Conservation (phyloP, 78 protist species). For the Protostelium mycophagum region DNA sequence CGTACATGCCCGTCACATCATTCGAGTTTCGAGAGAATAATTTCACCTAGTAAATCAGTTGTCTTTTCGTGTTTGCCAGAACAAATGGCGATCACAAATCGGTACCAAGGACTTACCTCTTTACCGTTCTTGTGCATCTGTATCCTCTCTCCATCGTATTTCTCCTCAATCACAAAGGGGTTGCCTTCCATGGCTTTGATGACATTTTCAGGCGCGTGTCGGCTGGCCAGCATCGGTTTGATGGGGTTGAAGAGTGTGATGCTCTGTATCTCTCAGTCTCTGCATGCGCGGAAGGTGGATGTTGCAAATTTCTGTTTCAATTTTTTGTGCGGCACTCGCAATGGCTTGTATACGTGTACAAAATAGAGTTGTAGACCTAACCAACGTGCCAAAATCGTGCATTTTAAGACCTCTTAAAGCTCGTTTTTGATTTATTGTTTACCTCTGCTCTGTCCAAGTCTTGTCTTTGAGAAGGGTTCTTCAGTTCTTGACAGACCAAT, state of each 20-base stretch:
- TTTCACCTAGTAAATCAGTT: conserved; percentile 11
- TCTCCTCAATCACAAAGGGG: conserved; percentile 50
- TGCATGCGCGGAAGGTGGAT: background rate
- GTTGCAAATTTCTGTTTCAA: background rate
- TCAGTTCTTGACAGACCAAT: conserved; percentile 25
- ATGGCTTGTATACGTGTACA: too few relatives aligned
- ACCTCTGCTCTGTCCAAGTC: background rate
- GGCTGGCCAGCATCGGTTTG: conserved; percentile 86
- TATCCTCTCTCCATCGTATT: conserved; percentile 87
- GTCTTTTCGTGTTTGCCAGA: too few relatives aligned
- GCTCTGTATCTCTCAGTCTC: background rate
- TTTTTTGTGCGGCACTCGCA: conserved; percentile 9
- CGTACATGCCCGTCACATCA: conserved; percentile 63
- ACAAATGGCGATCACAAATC: background rate
- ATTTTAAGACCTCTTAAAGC: too few relatives aligned
- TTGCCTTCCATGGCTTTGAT: background rate
- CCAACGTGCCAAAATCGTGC: too few relatives aligned
- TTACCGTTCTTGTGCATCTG: conserved; percentile 61
- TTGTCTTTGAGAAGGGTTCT: background rate
- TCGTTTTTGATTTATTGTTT: background rate
- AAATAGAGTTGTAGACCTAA: too few relatives aligned
- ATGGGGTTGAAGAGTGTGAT: conserved; percentile 60
- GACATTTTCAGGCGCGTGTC: conserved; percentile 24
- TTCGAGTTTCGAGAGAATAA: conserved; percentile 50
- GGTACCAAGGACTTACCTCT: background rate